Evolutionary conservation across 495 filamentous ascomycete species (phyloP).

Genomic region (Coniosporium apollinis): DNA sequence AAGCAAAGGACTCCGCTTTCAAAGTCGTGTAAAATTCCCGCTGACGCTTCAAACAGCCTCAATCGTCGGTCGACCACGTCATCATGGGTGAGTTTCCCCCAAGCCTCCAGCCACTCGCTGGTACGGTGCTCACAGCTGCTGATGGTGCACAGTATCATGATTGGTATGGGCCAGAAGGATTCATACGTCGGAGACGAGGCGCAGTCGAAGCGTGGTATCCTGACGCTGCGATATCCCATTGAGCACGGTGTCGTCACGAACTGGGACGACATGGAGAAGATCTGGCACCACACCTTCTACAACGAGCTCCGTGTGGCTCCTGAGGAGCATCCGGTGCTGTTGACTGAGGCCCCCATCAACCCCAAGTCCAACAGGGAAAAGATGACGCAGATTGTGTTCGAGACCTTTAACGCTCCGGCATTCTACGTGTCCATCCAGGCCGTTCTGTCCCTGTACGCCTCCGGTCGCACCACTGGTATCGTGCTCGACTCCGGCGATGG

Average conservation of each 20-base stretch:
- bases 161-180: constrained; percentile 99
- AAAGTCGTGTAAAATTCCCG: too few species aligned
- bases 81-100: constrained; percentile 76
- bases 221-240: constrained; percentile 97
- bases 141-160: constrained; percentile 99
- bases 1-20: too few species aligned
- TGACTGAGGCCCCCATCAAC: constrained; percentile 99
- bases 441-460: constrained; percentile 96
- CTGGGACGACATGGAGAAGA: constrained; percentile 99
- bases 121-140: too few species aligned
- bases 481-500: constrained; percentile 99
- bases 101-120: constrained; percentile 20
- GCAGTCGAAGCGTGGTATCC: constrained; percentile 99
- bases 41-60: constrained; percentile 47
- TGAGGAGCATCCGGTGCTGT: constrained; percentile 98
- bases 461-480: constrained; percentile 99
- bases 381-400: constrained; percentile 99
- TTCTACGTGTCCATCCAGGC: constrained; percentile 99
- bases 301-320: constrained; percentile 99
- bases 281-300: constrained; percentile 99
- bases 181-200: constrained; percentile 99
- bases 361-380: constrained; percentile 99
- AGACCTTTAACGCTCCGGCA: constrained; percentile 99
- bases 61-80: constrained; percentile 97
- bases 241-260: constrained; percentile 99